Evolutionary conservation across 2,329 filamentous ascomycete species (phyloP), one percentile per base, ranked within the genome.

Genomic region (Magnaporthiopsis poae): DNA sequence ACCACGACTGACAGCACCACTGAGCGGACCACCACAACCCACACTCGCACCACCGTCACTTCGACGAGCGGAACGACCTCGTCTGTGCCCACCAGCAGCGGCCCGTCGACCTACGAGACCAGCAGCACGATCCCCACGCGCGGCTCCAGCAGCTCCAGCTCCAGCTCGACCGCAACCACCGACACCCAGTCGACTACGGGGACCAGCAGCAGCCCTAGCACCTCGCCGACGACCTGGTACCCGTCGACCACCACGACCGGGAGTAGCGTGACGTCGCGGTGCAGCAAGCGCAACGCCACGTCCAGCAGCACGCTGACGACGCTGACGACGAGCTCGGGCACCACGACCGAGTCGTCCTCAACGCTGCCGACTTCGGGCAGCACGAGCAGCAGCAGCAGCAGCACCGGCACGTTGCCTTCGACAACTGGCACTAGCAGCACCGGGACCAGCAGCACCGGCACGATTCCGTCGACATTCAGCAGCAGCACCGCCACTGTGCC

Each of bases 51-150:
- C 21, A 65, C 33, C 31, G 18, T 60, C 63, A 59, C 29, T 31
- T 60, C 39, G 63, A 59, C 46, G 46, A 13, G 31, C 11, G 27
- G 18, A 21, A 65, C 33, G 4, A 65, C 63, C 59, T 61, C 64
- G 27, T 56, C 63, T 1, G 63, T 9, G 15, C n/a, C 25, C 52
- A 33, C 25, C 59, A 65, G 52, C 56, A 65, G 27, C 25, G 33
- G 18, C 52, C 39, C 64, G 12, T 36, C 64, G 2, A 65, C 64
- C 52, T 52, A 8, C 33, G 33, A 21, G 21, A 65, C 56, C 21
- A 39, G 33, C 56, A 65, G 33, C 52, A 65, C 64, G 18, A 61
- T 56, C 21, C 25, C n/a, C 36, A 64, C 63, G 12, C 15, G 63
- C 46, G 36, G 12, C 21, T n/a, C 63, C 39, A 64, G 13, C 63